Base-by-base conservation (phyloP, 2,329 filamentous ascomycete genomes). In the Penicillium griseofulvum region DNA sequence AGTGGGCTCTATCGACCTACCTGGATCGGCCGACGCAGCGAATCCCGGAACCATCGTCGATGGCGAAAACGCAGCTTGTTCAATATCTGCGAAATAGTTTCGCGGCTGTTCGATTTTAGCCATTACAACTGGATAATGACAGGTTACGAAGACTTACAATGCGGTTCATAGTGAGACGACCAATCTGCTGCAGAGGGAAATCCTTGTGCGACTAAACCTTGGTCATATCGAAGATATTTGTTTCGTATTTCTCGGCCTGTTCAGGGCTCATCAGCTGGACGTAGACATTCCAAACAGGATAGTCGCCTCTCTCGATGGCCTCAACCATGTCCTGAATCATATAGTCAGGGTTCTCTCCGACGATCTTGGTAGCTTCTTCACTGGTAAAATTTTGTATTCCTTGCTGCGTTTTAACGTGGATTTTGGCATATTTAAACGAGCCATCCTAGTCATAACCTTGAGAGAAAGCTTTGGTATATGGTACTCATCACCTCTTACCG, bases 181-280 rank as follows among this genome's bases (percentile, higher is more conserved):
- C 90, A 52, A 94, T 89, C 67, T 90, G 88, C 24, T 87, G 81
- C 24, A 92, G 78, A 0, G 89, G 89, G 0, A 90, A 78, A 0
- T 85, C 74, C 14, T 91, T 86, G 68, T 93, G 88, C 0, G 89
- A 88, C 88, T 89, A 93, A 11, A 92, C 73, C 74, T 93, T 93
- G 51, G 90, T 94, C 4, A 89, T 86, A 63, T 94, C 90, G 6
- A 94, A 83, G 39, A 93, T 87, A 65, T 94, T 90, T 61, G 91
- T 91, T 7, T 91, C 88, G 57, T 91, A 94, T 10, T 87, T 83
- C 58, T 92, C 80, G 68, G 91, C 85, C 39, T 85, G 80, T 5
- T 78, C 78, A 59, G 92, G 88, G 0, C 86, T 81, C 39, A 93
- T 82, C 8, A 86, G 79, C 67, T 93, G 89, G 14, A 94, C 87